These are phyloP conservation scores for Jimgerdemannia lactiflua DNA, from an alignment of 192 early-diverging fungal species.

Conservation along the genomic window DNA sequence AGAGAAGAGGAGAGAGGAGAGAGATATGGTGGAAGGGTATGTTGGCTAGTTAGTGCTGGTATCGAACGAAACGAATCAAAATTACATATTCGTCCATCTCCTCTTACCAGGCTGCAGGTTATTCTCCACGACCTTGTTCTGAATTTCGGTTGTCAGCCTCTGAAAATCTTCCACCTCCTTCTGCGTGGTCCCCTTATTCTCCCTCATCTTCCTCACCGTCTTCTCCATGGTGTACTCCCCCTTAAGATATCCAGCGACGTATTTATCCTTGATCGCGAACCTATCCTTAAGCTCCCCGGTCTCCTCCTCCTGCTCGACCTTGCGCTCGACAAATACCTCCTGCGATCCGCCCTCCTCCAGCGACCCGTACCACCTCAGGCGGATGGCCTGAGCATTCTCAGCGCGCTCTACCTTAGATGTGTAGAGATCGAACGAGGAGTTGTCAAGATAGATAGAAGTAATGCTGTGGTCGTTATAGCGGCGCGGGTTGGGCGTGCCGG, in stretches of 20 bases:
- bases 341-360: slow-evolving; percentile 21
- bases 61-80: slow-evolving; percentile 1
- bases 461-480: slow-evolving; percentile 70
- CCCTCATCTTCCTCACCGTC: slow-evolving; percentile 71
- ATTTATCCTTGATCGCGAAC: slow-evolving; percentile 86
- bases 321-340: slow-evolving; percentile 29
- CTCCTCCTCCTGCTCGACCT: slow-evolving; percentile 56
- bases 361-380: slow-evolving; percentile 92
- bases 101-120: slow-evolving; percentile 53
- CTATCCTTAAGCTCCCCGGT: slow-evolving; percentile 91
- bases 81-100: neutral
- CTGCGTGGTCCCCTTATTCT: slow-evolving; percentile 64
- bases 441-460: slow-evolving; percentile 94
- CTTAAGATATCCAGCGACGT: slow-evolving; percentile 79
- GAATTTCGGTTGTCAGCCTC: slow-evolving; percentile 66
- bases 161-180: slow-evolving; percentile 73
- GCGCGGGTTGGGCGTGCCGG: neutral
- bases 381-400: slow-evolving; percentile 88
- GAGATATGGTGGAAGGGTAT: too few relatives aligned
- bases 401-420: slow-evolving; percentile 84
- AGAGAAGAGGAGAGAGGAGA: slow-evolving; percentile 15
- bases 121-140: slow-evolving; percentile 57
- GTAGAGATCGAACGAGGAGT: slow-evolving; percentile 88
- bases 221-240: slow-evolving; percentile 76
- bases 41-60: slow-evolving; percentile 5